Evolutionary conservation across 192 early-diverging fungal species (phyloP), one percentile per base, ranked within the genome.

Genomic region (Umbelopsis ramanniana): DNA sequence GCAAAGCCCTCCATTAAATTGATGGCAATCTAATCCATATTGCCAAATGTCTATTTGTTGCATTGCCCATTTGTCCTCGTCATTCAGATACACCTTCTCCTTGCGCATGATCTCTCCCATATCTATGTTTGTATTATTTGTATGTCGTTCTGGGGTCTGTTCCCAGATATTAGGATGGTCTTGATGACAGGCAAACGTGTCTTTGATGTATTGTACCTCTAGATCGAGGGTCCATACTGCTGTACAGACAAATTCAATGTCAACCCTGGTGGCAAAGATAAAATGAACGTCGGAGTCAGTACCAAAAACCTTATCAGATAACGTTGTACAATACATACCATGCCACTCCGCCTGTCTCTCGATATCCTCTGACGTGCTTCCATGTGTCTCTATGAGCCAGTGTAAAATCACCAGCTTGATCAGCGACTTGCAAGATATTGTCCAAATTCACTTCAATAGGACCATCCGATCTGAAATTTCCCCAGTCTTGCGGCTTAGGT

Each of bases 191-290:
- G 73, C 54, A 33, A 79, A 74, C 3, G 66, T 57, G 14, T 71
- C 68, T 21, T 67, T 52, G 23, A 74, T 67, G 33, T 74, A 74
- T 38, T 74, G 66, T 4, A 79, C 70, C 8, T 55, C 46, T 24
- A 79, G 60, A 50, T 66, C 66, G 15, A 75, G 63, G 45, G 77
- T 74, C 77, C 77, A 79, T 4, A 73, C 47, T 10, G 77, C 77
- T 9, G 77, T 74, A 33, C 77, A 79, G 45, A 79, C 74, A 48
- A 79, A 79, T 35, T 79, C 77, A 74, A 79, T 79, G 29, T 79
- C 77, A 73, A 79, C 73, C 75, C 75, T 77, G 46, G 17, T 0
- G 21, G 38, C 40, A 46, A 68, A 14, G 21, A 35, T 37, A 52
- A 70, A 70, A 11, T 40, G 54, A 46, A n/a, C 3, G 26, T 54